phyloP scores from a whole-genome alignment of 768 basidiomycete species.

The Mycena latifolia region DNA sequence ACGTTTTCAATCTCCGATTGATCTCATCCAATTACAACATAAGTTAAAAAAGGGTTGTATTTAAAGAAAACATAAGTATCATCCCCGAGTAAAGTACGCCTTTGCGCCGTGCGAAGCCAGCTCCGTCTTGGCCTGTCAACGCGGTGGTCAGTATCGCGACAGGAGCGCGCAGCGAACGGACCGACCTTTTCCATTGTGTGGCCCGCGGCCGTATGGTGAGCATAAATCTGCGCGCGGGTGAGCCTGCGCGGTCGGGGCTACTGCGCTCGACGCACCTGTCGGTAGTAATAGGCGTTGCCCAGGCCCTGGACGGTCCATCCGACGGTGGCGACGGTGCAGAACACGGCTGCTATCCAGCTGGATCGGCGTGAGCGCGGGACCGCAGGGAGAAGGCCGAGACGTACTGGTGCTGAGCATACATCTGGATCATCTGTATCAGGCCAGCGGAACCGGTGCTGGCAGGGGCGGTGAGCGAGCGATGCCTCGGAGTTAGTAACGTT shows the following conservation, averaged over 20 bases:
- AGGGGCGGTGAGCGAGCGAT: slow-evolving; percentile 35
- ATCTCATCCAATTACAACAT: neutral
- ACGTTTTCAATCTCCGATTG: slow-evolving; percentile 19
- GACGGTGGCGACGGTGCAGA: slow-evolving; percentile 83
- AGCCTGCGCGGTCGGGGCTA: slow-evolving; percentile 24
- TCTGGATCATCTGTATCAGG: slow-evolving; percentile 90
- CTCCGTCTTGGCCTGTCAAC: slow-evolving; percentile 81
- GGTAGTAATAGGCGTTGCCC: slow-evolving; percentile 86
- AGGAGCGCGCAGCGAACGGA: slow-evolving; percentile 20
- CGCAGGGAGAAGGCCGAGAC: slow-evolving; percentile 69
- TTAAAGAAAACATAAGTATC: slow-evolving; percentile 40
- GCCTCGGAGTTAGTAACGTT: slow-evolving; percentile 50
- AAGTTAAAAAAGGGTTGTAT: neutral
- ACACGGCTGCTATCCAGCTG: slow-evolving; percentile 79
- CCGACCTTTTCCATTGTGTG: slow-evolving; percentile 89
- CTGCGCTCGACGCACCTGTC: slow-evolving; percentile 63
- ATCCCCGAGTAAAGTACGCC: slow-evolving; percentile 89
- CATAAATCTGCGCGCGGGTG: slow-evolving; percentile 69
- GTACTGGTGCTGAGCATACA: slow-evolving; percentile 78
- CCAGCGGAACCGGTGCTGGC: slow-evolving; percentile 93
- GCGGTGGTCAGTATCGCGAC: slow-evolving; percentile 19
- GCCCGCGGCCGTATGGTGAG: slow-evolving; percentile 84
- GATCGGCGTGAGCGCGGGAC: slow-evolving; percentile 28
- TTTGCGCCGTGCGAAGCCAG: slow-evolving; percentile 87
- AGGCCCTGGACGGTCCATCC: slow-evolving; percentile 92